Percentiles rank a stretch among this genome's conserved stretches.
Evolutionary conservation across 2,329 filamentous ascomycete species (phyloP).

Genomic region (Chrysoporthe cubensis): DNA sequence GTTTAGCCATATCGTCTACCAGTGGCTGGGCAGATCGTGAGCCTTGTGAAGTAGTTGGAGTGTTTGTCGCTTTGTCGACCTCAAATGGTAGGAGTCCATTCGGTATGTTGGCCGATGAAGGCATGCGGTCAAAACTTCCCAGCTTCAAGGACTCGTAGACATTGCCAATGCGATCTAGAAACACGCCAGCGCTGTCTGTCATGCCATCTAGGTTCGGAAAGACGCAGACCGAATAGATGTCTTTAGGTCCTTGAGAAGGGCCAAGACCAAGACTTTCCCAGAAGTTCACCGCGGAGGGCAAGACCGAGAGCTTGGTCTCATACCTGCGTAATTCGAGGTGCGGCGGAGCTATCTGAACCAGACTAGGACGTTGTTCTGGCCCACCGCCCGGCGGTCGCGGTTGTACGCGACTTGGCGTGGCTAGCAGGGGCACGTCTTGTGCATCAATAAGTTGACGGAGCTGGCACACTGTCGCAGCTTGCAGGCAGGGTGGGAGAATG

Average conservation of each 20-base stretch:
- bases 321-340: conserved; percentile 74
- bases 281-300: conserved; percentile 75
- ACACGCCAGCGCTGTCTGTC: conserved; percentile 61
- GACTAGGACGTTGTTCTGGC: conserved; percentile 54
- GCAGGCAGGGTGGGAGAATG: conserved; percentile 50
- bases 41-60: conserved; percentile 44
- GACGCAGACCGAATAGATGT: conserved; percentile 71
- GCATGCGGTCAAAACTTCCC: conserved; percentile 63
- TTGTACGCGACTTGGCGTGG: conserved; percentile 56
- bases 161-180: conserved; percentile 69
- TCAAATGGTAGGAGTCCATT: conserved; percentile 56
- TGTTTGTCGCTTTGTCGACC: conserved; percentile 49
- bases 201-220: conserved; percentile 70
- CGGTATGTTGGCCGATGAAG: conserved; percentile 45
- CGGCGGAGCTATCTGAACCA: conserved; percentile 69
- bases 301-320: conserved; percentile 70
- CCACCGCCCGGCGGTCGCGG: conserved; percentile 50
- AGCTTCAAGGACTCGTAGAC: conserved; percentile 76
- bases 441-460: conserved; percentile 59
- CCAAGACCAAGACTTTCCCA: conserved; percentile 81
- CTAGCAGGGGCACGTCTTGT: conserved; percentile 58
- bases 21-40: conserved; percentile 50
- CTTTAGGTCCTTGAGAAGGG: conserved; percentile 72
- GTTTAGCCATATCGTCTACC: conserved; percentile 52
- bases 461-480: conserved; percentile 44